These are phyloP conservation scores for Coffea eugenioides DNA, from an alignment of 257 asterid genomes.

Conservation along the genomic window DNA sequence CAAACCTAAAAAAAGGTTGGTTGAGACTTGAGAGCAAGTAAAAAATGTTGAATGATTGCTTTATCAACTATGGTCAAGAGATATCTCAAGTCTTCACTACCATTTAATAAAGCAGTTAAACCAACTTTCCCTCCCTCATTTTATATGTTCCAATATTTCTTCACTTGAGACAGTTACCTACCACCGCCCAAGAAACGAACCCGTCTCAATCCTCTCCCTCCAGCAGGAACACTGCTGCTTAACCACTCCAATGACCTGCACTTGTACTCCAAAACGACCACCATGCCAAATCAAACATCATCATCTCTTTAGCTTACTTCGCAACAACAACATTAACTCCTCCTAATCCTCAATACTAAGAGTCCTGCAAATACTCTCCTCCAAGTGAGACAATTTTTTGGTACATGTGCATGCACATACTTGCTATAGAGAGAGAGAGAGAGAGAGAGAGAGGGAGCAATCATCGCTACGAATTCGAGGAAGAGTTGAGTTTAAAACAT, in stretches of 20 bases:
- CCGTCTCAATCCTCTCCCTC: constrained; percentile 28
- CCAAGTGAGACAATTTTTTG: background rate
- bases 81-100: constrained; percentile 5
- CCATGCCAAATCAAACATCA: background rate
- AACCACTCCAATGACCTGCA: constrained; percentile 50
- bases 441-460: background rate
- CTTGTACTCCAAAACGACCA: constrained; percentile 19
- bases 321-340: constrained; percentile 3
- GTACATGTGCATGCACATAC: background rate
- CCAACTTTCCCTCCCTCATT: constrained; percentile 34
- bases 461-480: constrained; percentile 6
- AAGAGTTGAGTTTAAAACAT: background rate
- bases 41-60: background rate
- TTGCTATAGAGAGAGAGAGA: background rate
- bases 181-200: constrained; percentile 20
- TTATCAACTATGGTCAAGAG: no score
- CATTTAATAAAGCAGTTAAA: constrained; percentile 52
- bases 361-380: constrained; percentile 19
- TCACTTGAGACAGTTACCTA: constrained; percentile 38
- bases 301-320: background rate
- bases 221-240: background rate
- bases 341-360: constrained; percentile 20
- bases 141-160: constrained; percentile 9
- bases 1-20: background rate
- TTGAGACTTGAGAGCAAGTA: background rate